Percentiles rank a stretch among this genome's conserved stretches.
Conservation (phyloP, 179 eudicot species). For the Carnegiea gigantea region DNA sequence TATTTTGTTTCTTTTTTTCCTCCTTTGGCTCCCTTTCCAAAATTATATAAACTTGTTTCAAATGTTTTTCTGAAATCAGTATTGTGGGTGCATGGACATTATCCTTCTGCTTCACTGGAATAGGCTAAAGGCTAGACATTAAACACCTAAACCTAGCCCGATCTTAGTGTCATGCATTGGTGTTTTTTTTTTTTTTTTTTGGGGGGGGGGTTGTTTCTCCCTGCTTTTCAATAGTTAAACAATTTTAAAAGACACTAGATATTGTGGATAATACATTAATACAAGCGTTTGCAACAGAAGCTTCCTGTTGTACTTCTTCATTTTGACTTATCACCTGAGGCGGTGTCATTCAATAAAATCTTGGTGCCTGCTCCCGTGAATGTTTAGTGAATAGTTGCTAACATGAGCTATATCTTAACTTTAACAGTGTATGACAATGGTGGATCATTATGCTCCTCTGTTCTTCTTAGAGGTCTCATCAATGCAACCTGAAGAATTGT, state of each 20-base stretch:
- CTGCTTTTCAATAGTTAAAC: slow-evolving; percentile 2
- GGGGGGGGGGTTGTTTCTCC: not conserved
- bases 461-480: slow-evolving; percentile 62
- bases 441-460: slow-evolving; percentile 68
- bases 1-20: not conserved
- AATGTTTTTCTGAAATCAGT: too few species aligned
- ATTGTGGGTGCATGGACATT: not conserved
- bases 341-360: not conserved
- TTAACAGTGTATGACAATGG: slow-evolving; percentile 65
- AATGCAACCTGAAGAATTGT: slow-evolving; percentile 57
- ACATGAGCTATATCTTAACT: not conserved
- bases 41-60: not conserved
- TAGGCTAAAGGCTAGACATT: not conserved
- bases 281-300: not conserved
- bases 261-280: not conserved
- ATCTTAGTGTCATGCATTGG: not conserved
- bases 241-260: not conserved
- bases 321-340: not conserved
- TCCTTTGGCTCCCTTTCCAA: not conserved
- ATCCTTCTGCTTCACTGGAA: too few species aligned
- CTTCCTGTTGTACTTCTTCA: not conserved
- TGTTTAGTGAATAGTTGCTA: not conserved
- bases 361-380: not conserved
- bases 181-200: too few species aligned
- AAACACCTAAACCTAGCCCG: not conserved